phyloP scores from a whole-genome alignment of 1,284 basidiomycete species.

The Ceratobasidium sp. region DNA sequence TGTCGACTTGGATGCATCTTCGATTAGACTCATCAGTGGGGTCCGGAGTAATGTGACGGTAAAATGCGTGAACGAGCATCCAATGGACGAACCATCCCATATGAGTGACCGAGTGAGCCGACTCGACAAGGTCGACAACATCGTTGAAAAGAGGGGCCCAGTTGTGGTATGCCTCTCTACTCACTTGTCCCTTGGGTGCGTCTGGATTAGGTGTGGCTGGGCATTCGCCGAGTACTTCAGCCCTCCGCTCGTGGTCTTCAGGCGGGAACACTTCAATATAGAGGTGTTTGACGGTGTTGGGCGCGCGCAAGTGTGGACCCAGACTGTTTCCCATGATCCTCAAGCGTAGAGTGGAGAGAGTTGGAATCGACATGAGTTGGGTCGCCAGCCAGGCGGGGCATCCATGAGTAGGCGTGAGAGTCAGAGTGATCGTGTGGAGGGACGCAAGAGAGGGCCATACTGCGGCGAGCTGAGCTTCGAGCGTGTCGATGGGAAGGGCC shows the following conservation, averaged over 20 bases:
- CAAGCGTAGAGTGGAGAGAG: conserved; percentile 5
- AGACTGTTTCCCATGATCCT: conserved; percentile 8
- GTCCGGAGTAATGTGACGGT: background rate
- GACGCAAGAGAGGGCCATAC: conserved; percentile 17
- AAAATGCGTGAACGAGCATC: conserved; percentile 25
- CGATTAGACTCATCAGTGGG: background rate
- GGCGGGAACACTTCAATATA: conserved; percentile 16
- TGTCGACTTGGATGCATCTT: background rate
- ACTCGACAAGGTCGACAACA: background rate
- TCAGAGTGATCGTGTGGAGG: background rate
- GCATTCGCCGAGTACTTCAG: too few species aligned
- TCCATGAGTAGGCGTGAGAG: background rate
- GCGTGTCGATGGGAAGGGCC: background rate
- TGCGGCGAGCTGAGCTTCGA: background rate
- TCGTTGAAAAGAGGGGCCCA: conserved; percentile 29
- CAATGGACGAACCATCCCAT: conserved; percentile 4
- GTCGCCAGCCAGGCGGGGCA: background rate
- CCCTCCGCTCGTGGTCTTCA: too few species aligned
- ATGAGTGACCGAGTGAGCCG: background rate
- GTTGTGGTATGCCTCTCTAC: conserved; percentile 11
- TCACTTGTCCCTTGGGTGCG: too few species aligned
- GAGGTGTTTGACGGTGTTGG: background rate
- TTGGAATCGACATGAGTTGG: background rate
- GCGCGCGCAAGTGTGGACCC: conserved; percentile 1
- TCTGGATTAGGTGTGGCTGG: too few species aligned